phyloP scores from a whole-genome alignment of 176 grass and related monocot genomes.

The Bromus sterilis region DNA sequence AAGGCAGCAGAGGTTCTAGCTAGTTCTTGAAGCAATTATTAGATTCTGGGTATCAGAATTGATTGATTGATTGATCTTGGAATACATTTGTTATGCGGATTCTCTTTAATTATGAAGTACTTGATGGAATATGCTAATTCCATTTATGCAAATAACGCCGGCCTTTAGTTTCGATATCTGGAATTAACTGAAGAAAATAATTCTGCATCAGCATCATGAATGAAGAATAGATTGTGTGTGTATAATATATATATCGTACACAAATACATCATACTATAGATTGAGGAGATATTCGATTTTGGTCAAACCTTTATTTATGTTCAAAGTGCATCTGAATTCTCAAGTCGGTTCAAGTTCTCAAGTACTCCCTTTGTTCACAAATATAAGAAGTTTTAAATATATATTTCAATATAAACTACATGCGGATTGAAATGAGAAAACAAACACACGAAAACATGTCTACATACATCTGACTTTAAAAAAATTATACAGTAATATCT shows the following conservation, averaged over 20 bases:
- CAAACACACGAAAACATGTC: too few species aligned
- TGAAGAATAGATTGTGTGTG: background rate
- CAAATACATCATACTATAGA: background rate
- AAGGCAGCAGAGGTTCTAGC: background rate
- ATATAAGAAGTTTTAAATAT: too few species aligned
- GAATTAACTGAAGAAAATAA: background rate
- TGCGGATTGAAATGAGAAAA: too few species aligned
- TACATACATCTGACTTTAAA: too few species aligned
- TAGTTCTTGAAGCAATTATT: background rate
- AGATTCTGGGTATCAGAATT: background rate
- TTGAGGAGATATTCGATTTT: background rate
- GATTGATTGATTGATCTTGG: background rate
- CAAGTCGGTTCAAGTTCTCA: too few species aligned
- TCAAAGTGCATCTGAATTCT: background rate
- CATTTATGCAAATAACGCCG: background rate
- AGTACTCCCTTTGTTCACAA: too few species aligned
- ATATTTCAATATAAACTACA: too few species aligned
- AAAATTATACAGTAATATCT: too few species aligned
- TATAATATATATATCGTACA: background rate
- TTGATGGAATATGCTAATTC: background rate
- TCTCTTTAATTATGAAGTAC: background rate
- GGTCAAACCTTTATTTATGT: background rate
- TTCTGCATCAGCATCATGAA: background rate
- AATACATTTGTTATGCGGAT: background rate
- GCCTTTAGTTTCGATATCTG: background rate